These are phyloP conservation scores for Ceratobasidium sp. DNA, from an alignment of 1,284 basidiomycete genomes.

Conservation along the genomic window DNA sequence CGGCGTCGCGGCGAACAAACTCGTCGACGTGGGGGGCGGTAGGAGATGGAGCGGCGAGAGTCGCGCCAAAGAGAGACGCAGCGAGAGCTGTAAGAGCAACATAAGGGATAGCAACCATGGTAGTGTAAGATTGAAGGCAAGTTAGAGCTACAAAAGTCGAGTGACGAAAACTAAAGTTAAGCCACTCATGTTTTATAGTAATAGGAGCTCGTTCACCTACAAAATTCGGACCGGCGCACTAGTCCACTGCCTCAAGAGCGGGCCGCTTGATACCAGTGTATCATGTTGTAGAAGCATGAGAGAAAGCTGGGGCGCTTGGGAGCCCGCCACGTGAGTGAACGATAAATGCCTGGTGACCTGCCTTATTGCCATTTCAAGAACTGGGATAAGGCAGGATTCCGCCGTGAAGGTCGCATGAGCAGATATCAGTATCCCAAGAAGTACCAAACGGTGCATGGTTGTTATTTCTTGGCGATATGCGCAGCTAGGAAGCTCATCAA, in stretches of 20 bases:
- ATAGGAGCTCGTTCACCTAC: not conserved
- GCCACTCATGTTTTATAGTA: not conserved
- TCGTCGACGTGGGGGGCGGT: conserved; percentile 34
- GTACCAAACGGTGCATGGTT: conserved; percentile 17
- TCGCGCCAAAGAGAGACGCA: conserved; percentile 11
- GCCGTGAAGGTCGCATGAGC: conserved; percentile 4
- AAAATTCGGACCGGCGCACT: not conserved
- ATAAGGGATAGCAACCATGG: conserved; percentile 30
- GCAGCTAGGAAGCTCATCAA: conserved; percentile 18
- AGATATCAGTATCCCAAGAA: not conserved
- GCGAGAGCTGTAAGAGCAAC: conserved; percentile 26
- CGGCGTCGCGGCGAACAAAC: conserved; percentile 41
- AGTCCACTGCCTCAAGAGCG: not conserved
- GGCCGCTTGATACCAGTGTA: not conserved
- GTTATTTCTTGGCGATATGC: conserved; percentile 3
- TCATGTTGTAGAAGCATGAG: not conserved
- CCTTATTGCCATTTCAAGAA: not conserved
- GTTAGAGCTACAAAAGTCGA: not conserved
- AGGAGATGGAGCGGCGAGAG: conserved; percentile 29
- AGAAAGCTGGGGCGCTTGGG: not conserved
- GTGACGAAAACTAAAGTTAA: not conserved
- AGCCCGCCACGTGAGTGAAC: conserved; percentile 6
- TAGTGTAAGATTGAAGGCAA: not conserved
- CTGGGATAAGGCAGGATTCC: conserved; percentile 7
- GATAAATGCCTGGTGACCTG: not conserved